Base-by-base conservation (phyloP, 805 yeast species). In the Millerozyma miso region DNA sequence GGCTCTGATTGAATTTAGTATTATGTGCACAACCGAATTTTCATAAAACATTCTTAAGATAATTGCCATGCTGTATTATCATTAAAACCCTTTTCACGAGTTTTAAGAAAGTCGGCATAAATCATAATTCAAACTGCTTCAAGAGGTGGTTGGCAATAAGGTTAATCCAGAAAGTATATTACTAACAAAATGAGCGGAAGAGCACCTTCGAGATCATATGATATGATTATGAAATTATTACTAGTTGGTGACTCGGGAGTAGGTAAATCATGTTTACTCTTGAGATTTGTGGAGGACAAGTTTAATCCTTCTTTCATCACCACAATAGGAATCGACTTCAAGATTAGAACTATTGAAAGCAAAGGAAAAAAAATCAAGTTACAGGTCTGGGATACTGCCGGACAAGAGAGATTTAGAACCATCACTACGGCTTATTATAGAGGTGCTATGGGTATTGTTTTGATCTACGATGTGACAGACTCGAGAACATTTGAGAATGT, bases 301-400 rank as follows among this genome's bases (percentile, higher is more conserved):
- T 93, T 93, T 73, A 90, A 91, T 56, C 97, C 98, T 4, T 81
- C 93, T 16, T 93, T 91, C 67, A 93, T 93, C 69, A 89, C 98
- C 46, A 93, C 99, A 38, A 93, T 93, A 58, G 99, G 99, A 42
- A 93, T 93, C 57, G 99, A 93, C 66, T 93, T 93, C 78, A 93
- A 93, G 73, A 91, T 93, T 63, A 85, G 97, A 69, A 90, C 97
- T 20, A 87, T 90, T 53, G 97, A 91, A 55, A 77, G 90, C 51
- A 91, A 91, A 50, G 97, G 96, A 41, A 86, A 87, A 67, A 85
- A 85, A 51, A 86, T 93, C 67, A 93, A 93, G 70, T 77, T 91
- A 61, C 99, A 93, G 66, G 86, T 91, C 35, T 85, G 97, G 97
- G 97, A 89, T 63, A 89, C 97, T 33, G 97, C 97, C 1, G 97